A percentile compares a stretch with the other conserved stretches of the same genome.
These are phyloP conservation scores for Kalanchoe fedtschenkoi DNA, from an alignment of 164 flowering plant species.

Conservation along the genomic window DNA sequence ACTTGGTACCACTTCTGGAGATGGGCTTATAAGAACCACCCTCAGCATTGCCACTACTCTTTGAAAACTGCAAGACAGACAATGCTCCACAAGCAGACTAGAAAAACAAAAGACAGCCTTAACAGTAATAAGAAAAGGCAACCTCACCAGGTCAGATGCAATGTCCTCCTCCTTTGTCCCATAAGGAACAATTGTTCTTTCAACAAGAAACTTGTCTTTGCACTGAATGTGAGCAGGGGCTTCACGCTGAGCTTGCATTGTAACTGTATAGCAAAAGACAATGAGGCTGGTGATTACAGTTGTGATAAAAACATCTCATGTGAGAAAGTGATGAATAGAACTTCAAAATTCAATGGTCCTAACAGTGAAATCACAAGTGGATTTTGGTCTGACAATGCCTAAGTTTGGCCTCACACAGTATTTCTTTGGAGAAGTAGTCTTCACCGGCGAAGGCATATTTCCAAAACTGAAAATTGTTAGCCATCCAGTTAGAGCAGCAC, in stretches of 20 bases:
- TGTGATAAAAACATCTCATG: background rate
- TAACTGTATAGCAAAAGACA: conserved; percentile 32
- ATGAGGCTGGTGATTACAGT: background rate
- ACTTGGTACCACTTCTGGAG: conserved; percentile 42
- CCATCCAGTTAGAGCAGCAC: conserved; percentile 1
- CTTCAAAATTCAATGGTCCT: background rate
- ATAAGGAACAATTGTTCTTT: conserved; percentile 56
- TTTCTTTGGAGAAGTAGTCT: conserved; percentile 48
- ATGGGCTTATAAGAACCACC: conserved; percentile 49
- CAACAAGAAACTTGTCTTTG: conserved; percentile 83
- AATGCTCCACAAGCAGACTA: background rate
- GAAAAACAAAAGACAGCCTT: no score
- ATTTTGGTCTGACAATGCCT: conserved; percentile 32
- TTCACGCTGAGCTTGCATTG: conserved; percentile 67
- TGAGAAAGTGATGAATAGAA: background rate
- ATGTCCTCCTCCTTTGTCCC: conserved; percentile 55
- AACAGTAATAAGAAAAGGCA: conserved; percentile 1
- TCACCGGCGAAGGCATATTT: conserved; percentile 23
- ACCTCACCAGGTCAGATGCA: conserved; percentile 44
- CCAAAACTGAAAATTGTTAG: background rate
- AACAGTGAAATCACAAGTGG: conserved; percentile 38
- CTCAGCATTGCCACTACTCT: conserved; percentile 52
- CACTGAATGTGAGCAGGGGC: conserved; percentile 64
- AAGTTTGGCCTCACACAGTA: conserved; percentile 45
- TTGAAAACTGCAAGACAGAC: conserved; percentile 43